Evolutionary conservation across 805 yeast species (phyloP), one percentile per base, ranked within the genome.

Genomic region (Aciculoconidium aculeatum): DNA sequence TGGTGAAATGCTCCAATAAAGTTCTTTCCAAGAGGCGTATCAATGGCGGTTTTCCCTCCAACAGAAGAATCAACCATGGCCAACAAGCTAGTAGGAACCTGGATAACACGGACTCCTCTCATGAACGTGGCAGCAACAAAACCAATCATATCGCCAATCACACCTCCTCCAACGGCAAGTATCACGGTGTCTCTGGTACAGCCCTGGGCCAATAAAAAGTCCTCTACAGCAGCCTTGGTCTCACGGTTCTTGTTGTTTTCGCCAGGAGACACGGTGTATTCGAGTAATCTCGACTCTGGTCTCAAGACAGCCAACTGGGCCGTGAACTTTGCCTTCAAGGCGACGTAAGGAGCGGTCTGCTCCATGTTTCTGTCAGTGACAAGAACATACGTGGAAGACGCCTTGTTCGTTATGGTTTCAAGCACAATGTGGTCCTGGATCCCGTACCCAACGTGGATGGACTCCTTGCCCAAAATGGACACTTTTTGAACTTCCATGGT

Each of bases 41-140:
- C 98, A 34, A 92, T 88, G 22, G 98, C 98, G 24, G 98, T 92
- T 55, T 92, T 92, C 23, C 98, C 98, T 36, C 98, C 98, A 44
- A 92, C 86, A 4, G 96, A 85, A 7, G 96, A 87, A 56, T 92
- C 98, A 18, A 92, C 98, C 98, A 92, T 92, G 6, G 98, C 80
- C 39, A 92, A 69, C 40, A 92, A 61, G 18, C 95, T 83, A 5
- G 98, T 92, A 32, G 98, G 98, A 16, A 92, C 70, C 57, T 92
- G 98, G 24, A 87, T 79, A 34, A 87, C 86, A 39, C 95, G 72
- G 6, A 92, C 94, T 34, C 98, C 98, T 53, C 98, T 75, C 98
- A 92, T 92, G 56, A 92, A 92, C 2, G 98, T 92, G 17, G 98
- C 90, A n/a, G 98, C 98, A 23, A 92, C 97, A 53, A 77, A 92